These are phyloP conservation scores for Hygrophila difformis DNA, from an alignment of 257 asterid genomes.

Conservation along the genomic window DNA sequence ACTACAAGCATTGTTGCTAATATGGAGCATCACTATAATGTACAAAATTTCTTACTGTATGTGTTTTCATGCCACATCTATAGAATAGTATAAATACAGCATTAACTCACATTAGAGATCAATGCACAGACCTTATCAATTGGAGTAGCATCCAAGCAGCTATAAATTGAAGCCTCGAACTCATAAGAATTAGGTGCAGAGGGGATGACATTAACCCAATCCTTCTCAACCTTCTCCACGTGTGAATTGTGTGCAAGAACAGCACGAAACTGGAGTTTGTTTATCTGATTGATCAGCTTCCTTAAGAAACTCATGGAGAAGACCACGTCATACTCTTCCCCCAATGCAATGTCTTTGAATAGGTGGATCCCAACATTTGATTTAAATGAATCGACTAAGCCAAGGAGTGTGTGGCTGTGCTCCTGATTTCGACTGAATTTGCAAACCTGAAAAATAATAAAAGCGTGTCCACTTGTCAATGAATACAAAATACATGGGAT, in stretches of 20 bases:
- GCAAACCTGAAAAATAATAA: constrained; percentile 49
- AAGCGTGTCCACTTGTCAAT: not conserved
- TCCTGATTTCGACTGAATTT: constrained; percentile 15
- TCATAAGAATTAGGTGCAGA: constrained; percentile 56
- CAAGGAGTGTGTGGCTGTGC: constrained; percentile 37
- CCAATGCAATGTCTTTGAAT: constrained; percentile 14
- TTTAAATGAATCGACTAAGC: constrained; percentile 48
- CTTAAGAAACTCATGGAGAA: constrained; percentile 53
- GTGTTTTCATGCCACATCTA: too few relatives aligned
- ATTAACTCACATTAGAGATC: constrained; percentile 22
- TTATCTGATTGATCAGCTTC: constrained; percentile 40
- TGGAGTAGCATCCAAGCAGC: constrained; percentile 47
- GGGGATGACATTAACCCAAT: constrained; percentile 63
- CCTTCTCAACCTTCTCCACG: constrained; percentile 51
- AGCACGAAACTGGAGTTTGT: constrained; percentile 47
- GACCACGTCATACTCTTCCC: constrained; percentile 40
- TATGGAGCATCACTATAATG: too few relatives aligned
- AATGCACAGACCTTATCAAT: constrained; percentile 45
- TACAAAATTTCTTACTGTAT: too few relatives aligned
- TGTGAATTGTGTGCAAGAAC: constrained; percentile 32
- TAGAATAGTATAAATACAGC: constrained; percentile 2
- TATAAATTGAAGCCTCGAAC: constrained; percentile 58
- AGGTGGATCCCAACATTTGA: constrained; percentile 52
- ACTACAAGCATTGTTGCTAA: too few relatives aligned
- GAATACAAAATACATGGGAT: too few relatives aligned